Evolutionary conservation across 2,329 filamentous ascomycete genomes (phyloP).

Genomic region (Fusarium sp.): DNA sequence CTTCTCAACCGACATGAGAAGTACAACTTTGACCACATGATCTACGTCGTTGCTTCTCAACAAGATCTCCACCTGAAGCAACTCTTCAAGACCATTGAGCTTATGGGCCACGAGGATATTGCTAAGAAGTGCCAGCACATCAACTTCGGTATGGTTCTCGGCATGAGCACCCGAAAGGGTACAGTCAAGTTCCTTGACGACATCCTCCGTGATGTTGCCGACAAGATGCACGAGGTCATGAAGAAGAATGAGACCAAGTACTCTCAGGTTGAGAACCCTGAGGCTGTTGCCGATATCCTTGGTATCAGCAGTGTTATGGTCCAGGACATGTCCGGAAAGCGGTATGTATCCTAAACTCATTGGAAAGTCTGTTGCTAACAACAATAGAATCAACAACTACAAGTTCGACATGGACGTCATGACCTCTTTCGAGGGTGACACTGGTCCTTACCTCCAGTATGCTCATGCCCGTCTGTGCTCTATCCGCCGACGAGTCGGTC

Average conservation of each 20-base stretch:
- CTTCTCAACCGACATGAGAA: conserved; percentile 70
- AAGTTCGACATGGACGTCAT: conserved; percentile 82
- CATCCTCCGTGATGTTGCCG: conserved; percentile 71
- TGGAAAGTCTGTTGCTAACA: background rate
- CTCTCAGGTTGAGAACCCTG: conserved; percentile 84
- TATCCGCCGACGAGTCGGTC: conserved; percentile 64
- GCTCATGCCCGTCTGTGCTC: conserved; percentile 77
- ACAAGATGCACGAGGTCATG: conserved; percentile 99
- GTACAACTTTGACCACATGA: conserved; percentile 79
- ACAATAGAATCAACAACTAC: conserved; percentile 66
- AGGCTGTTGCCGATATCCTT: conserved; percentile 81
- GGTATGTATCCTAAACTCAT: conserved; percentile 56
- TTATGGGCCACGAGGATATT: conserved; percentile 74
- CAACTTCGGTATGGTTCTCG: conserved; percentile 77
- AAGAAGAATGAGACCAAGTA: conserved; percentile 90
- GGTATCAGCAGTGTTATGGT: conserved; percentile 98
- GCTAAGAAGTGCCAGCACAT: conserved; percentile 75
- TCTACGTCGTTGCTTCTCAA: conserved; percentile 77
- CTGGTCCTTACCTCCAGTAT: conserved; percentile 85
- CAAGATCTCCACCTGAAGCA: conserved; percentile 78
- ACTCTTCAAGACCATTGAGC: conserved; percentile 78
- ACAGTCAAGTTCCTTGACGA: conserved; percentile 74
- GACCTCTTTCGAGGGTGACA: conserved; percentile 86
- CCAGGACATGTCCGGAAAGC: conserved; percentile 96
- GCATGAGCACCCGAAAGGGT: conserved; percentile 75